These are phyloP conservation scores for Citrus hindsii DNA, from an alignment of 345 rosid genomes.

Conservation along the genomic window DNA sequence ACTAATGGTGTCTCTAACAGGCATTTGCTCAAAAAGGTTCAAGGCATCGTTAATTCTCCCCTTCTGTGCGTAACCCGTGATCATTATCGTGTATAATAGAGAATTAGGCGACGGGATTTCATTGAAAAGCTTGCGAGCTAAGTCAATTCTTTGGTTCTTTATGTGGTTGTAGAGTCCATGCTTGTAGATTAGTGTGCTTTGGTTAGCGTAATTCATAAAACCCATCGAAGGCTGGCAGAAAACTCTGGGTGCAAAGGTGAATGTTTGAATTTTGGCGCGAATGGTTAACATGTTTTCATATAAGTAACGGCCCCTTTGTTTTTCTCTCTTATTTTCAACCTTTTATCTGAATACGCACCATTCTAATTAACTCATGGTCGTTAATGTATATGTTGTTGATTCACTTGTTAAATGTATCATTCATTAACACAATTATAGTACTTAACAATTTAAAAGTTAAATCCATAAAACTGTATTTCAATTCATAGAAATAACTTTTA, in stretches of 20 bases:
- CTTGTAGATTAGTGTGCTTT: constrained; percentile 17
- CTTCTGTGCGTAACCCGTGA: constrained; percentile 33
- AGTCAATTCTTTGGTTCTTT: constrained; percentile 31
- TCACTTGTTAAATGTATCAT: too few relatives aligned
- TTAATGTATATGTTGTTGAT: too few relatives aligned
- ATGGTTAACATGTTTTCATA: neutral
- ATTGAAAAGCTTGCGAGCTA: constrained; percentile 42
- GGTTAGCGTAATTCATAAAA: constrained; percentile 12
- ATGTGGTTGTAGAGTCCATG: constrained; percentile 37
- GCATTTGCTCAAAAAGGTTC: constrained; percentile 44
- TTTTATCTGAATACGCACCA: neutral
- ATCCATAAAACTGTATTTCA: too few relatives aligned
- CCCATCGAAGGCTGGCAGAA: constrained; percentile 10
- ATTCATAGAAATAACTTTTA: too few relatives aligned
- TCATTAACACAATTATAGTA: too few relatives aligned
- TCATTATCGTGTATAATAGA: constrained; percentile 56
- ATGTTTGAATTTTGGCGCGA: constrained; percentile 28
- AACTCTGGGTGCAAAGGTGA: constrained; percentile 3
- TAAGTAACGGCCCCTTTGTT: neutral
- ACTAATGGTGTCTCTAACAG: constrained; percentile 44
- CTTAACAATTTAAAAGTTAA: too few relatives aligned
- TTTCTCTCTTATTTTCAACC: neutral
- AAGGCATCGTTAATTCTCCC: constrained; percentile 45
- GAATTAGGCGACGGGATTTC: constrained; percentile 36
- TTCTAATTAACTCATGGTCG: too few relatives aligned